Conservation (phyloP, 768 basidiomycete genomes). For the Termitomyces sp. region DNA sequence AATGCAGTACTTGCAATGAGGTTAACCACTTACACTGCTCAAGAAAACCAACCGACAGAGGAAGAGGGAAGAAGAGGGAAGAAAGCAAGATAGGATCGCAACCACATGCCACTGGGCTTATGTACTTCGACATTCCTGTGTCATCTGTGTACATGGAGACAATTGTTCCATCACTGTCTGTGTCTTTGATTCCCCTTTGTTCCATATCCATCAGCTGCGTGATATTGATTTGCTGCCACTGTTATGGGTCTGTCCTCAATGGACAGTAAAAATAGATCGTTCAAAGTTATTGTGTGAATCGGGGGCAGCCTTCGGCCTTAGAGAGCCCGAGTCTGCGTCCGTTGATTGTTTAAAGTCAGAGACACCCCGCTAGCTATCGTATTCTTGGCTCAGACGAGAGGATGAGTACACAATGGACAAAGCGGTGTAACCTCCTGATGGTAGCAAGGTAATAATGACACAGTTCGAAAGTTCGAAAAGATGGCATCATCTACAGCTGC, state of each 20-base stretch:
- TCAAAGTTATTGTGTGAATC: neutral
- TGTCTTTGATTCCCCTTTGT: neutral
- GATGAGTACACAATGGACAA: neutral
- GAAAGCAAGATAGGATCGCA: neutral
- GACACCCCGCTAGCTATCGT: too few species aligned
- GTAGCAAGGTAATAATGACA: neutral
- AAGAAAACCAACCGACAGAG: conserved; percentile 30
- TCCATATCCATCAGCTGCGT: neutral
- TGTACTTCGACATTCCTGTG: neutral
- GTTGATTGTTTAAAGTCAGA: neutral
- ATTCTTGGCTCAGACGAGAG: neutral
- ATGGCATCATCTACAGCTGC: too few species aligned
- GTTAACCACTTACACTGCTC: conserved; percentile 41
- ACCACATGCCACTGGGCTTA: neutral
- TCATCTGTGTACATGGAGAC: conserved; percentile 11
- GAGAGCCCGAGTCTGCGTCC: neutral
- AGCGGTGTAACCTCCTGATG: neutral
- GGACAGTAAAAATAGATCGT: neutral
- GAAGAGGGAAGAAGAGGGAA: conserved; percentile 15
- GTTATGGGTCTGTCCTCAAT: neutral
- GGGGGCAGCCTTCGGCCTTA: neutral
- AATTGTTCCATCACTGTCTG: neutral
- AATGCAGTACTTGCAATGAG: neutral
- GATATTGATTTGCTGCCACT: neutral
- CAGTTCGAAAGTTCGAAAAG: neutral